These are phyloP conservation scores for Penicillium sp. DNA, from an alignment of 2,329 filamentous ascomycete species.

Conservation along the genomic window DNA sequence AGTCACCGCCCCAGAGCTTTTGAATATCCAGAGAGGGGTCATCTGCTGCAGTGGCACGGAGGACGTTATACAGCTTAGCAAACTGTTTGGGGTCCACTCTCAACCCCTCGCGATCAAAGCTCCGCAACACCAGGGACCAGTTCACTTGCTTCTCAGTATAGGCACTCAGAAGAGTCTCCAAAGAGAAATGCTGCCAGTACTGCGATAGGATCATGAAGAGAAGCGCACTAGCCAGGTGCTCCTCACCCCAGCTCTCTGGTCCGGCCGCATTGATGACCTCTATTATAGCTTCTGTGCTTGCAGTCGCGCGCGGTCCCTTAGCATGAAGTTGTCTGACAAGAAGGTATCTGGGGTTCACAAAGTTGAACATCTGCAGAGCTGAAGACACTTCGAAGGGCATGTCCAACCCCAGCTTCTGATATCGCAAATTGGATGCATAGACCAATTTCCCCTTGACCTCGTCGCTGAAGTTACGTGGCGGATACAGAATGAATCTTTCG, in stretches of 20 bases:
- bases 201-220: conserved; percentile 63
- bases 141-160: conserved; percentile 54
- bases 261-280: conserved; percentile 56
- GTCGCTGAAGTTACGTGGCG: conserved; percentile 79
- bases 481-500: conserved; percentile 81
- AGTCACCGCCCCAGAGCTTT: conserved; percentile 79
- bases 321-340: conserved; percentile 64
- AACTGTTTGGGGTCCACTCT: conserved; percentile 77
- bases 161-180: conserved; percentile 62
- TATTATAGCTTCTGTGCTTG: conserved; percentile 65
- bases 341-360: conserved; percentile 41
- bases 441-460: conserved; percentile 63
- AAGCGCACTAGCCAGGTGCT: conserved; percentile 76
- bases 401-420: conserved; percentile 54
- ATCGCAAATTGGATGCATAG: conserved; percentile 64
- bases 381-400: conserved; percentile 43
- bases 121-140: conserved; percentile 66
- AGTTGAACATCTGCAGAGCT: conserved; percentile 44
- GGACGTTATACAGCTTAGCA: conserved; percentile 69
- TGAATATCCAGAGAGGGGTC: conserved; percentile 73
- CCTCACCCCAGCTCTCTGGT: conserved; percentile 65
- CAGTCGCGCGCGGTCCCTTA: conserved; percentile 69
- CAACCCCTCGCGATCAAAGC: conserved; percentile 75
- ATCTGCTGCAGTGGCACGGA: conserved; percentile 65
- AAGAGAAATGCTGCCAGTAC: conserved; percentile 60